phyloP scores from a whole-genome alignment of 345 rosid genomes.

The Populus davidiana region DNA sequence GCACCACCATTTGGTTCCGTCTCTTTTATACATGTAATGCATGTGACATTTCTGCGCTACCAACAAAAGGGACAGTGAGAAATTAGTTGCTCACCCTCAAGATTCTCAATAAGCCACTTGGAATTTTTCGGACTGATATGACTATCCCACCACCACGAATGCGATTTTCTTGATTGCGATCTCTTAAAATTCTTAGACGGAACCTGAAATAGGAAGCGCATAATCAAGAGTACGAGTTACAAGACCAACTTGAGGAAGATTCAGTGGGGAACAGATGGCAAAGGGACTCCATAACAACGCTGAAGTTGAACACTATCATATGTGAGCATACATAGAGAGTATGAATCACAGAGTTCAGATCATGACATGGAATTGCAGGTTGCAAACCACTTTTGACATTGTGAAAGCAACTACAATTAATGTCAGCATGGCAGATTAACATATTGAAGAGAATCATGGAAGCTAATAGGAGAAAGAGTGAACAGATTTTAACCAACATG shows the following conservation, averaged over 20 bases:
- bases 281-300: neutral
- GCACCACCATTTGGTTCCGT: neutral
- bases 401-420: neutral
- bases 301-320: neutral
- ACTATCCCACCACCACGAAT: slow-evolving; percentile 41
- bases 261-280: neutral
- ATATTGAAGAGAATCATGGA: neutral
- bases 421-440: too few species aligned
- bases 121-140: slow-evolving; percentile 35
- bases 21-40: neutral
- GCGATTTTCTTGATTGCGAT: slow-evolving; percentile 25
- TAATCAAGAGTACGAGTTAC: neutral
- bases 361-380: neutral
- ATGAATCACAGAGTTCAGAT: too few species aligned
- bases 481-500: neutral
- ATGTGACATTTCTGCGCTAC: neutral
- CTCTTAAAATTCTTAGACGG: slow-evolving; percentile 15
- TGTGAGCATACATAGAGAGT: neutral
- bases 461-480: neutral
- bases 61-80: neutral
- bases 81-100: slow-evolving; percentile 40
- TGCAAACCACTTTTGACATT: neutral
- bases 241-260: neutral
- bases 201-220: slow-evolving; percentile 15
- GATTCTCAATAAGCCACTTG: slow-evolving; percentile 46